A percentile compares a stretch with the other conserved stretches of the same genome.
Evolutionary conservation across 164 flowering plant genomes (phyloP).

Genomic region (Vitis rotundifolia): DNA sequence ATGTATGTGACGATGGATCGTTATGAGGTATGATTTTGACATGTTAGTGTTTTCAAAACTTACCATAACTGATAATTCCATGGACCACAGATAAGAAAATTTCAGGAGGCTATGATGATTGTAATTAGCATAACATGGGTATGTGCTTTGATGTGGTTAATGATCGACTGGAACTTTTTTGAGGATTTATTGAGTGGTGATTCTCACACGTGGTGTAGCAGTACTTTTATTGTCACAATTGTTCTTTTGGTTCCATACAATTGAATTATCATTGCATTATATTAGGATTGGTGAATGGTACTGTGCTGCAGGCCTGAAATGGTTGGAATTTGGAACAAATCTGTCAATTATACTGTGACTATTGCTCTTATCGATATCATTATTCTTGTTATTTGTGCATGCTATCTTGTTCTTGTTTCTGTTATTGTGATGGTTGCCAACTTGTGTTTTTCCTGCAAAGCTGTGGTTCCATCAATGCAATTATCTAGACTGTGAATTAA

Average conservation of each 20-base stretch:
- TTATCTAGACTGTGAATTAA: neutral
- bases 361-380: too few relatives aligned
- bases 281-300: too few relatives aligned
- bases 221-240: neutral
- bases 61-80: neutral
- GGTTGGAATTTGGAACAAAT: too few relatives aligned
- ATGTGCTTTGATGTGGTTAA: too few relatives aligned
- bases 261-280: too few relatives aligned
- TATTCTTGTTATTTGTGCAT: too few relatives aligned
- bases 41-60: neutral
- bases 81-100: neutral
- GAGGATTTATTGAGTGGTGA: too few relatives aligned
- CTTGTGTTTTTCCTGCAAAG: neutral
- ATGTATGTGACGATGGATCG: slow-evolving; percentile 99
- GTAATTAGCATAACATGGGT: too few relatives aligned
- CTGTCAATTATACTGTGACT: too few relatives aligned
- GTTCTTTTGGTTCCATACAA: neutral
- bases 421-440: neutral
- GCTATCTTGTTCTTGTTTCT: neutral
- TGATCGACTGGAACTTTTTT: too few relatives aligned
- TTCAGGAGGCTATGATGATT: neutral
- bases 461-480: neutral
- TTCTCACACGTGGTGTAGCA: too few relatives aligned
- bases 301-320: too few relatives aligned
- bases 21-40: slow-evolving; percentile 65